Conservation (phyloP, 1,139 yeast genomes). For the Diutina ranongensis region DNA sequence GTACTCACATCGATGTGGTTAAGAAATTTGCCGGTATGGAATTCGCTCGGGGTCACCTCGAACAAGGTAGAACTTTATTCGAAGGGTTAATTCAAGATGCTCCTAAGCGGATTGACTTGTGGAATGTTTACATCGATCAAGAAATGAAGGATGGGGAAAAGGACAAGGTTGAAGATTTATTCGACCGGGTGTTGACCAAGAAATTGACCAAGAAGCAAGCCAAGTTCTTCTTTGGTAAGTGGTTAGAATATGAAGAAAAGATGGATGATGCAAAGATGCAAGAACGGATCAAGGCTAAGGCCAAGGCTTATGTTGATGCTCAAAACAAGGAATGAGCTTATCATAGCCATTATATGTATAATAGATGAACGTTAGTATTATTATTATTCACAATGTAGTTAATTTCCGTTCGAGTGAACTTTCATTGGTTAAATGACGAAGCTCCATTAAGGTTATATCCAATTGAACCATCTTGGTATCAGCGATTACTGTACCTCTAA, state of each 20-base stretch:
- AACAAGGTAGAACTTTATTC: slow-evolving; percentile 88
- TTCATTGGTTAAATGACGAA: slow-evolving; percentile 10
- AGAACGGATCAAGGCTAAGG: slow-evolving; percentile 85
- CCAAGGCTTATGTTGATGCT: slow-evolving; percentile 55
- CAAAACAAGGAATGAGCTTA: not conserved
- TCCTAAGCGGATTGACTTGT: slow-evolving; percentile 83
- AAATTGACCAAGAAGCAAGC: slow-evolving; percentile 86
- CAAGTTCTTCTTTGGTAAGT: slow-evolving; percentile 85
- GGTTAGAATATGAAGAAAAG: slow-evolving; percentile 74
- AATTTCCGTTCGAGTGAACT: not conserved
- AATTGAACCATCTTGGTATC: slow-evolving; percentile 38
- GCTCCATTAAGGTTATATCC: slow-evolving; percentile 35
- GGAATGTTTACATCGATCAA: slow-evolving; percentile 93
- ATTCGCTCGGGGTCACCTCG: slow-evolving; percentile 76
- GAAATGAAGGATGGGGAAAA: slow-evolving; percentile 57
- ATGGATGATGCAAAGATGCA: slow-evolving; percentile 57
- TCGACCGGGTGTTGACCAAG: slow-evolving; percentile 63
- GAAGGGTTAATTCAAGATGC: slow-evolving; percentile 88
- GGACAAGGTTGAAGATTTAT: slow-evolving; percentile 60
- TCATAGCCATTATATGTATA: not conserved
- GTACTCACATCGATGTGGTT: slow-evolving; percentile 71
- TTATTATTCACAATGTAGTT: too few relatives aligned
- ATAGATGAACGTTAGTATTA: not conserved
- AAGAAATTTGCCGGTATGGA: slow-evolving; percentile 85
- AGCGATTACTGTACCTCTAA: slow-evolving; percentile 23